Percentiles rank a stretch among this genome's conserved stretches.
phyloP scores from a whole-genome alignment of 257 asterid genomes.

The Gentiana straminea region DNA sequence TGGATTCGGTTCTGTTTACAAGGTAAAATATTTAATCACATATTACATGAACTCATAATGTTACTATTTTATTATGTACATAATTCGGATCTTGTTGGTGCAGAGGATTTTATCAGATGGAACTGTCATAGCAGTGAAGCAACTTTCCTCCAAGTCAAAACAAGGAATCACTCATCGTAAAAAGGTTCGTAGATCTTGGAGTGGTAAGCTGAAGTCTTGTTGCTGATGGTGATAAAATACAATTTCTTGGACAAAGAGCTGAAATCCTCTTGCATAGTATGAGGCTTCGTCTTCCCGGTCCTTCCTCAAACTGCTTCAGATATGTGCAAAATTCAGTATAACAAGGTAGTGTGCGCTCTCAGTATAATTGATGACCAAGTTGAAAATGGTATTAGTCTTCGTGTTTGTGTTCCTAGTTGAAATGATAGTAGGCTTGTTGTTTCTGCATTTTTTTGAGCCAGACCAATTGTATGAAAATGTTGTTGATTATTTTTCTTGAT shows the following conservation, averaged over 20 bases:
- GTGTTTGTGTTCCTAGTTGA: too few species aligned
- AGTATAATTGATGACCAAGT: too few species aligned
- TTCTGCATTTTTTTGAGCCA: too few species aligned
- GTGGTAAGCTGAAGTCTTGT: constrained; percentile 48
- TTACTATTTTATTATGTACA: too few species aligned
- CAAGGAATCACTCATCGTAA: constrained; percentile 55
- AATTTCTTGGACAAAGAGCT: constrained; percentile 57
- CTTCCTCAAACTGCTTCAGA: constrained; percentile 79
- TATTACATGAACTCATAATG: constrained; percentile 11
- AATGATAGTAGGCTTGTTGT: too few species aligned
- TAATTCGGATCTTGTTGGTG: too few species aligned
- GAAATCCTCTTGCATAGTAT: constrained; percentile 60
- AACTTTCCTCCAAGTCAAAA: constrained; percentile 65
- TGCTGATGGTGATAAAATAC: constrained; percentile 48
- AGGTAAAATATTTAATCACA: constrained; percentile 25
- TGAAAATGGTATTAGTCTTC: too few species aligned
- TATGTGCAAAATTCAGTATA: constrained; percentile 67
- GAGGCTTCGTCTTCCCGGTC: constrained; percentile 68
- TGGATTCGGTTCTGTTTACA: constrained; percentile 91
- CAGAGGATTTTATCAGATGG: constrained; percentile 71
- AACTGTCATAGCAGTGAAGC: constrained; percentile 72
- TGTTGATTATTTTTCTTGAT: too few species aligned
- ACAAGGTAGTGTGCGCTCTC: constrained; percentile 44
- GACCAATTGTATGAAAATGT: too few species aligned
- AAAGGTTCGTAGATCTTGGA: constrained; percentile 48